phyloP scores from a whole-genome alignment of 257 asterid species.

The Eucommia ulmoides region DNA sequence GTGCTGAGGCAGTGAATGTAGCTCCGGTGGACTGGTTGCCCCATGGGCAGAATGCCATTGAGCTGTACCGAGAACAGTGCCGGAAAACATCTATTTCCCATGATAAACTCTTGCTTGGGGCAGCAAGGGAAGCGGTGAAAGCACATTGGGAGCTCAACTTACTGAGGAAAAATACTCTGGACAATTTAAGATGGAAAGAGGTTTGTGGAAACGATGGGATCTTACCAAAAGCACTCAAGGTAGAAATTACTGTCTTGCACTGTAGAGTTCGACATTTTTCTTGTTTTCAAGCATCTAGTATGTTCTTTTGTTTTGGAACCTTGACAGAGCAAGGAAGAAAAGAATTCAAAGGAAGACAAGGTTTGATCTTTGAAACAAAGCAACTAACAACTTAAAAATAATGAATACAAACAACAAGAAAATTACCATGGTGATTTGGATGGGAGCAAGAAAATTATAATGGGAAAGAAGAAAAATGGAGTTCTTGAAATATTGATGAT shows the following conservation, averaged over 20 bases:
- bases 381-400: too few relatives aligned
- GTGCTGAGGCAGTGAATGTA: slow-evolving; percentile 99
- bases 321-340: too few relatives aligned
- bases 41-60: slow-evolving; percentile 90
- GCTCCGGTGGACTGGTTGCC: slow-evolving; percentile 99
- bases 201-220: slow-evolving; percentile 90
- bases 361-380: too few relatives aligned
- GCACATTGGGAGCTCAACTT: slow-evolving; percentile 93
- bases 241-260: slow-evolving; percentile 12
- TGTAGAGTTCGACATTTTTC: background rate
- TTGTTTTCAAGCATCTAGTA: too few relatives aligned
- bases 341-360: too few relatives aligned
- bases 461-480: too few relatives aligned
- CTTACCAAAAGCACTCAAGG: slow-evolving; percentile 77
- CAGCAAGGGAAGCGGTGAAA: slow-evolving; percentile 94
- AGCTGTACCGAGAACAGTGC: slow-evolving; percentile 74
- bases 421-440: too few relatives aligned
- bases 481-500: too few relatives aligned
- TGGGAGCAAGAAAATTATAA: too few relatives aligned
- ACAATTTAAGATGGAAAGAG: slow-evolving; percentile 78
- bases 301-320: too few relatives aligned
- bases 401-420: too few relatives aligned
- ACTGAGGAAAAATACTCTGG: slow-evolving; percentile 50
- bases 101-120: slow-evolving; percentile 92
- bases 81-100: slow-evolving; percentile 87